Percentiles rank a stretch among this genome's conserved stretches.
Evolutionary conservation across 164 flowering plant species (phyloP).

Genomic region (Saururus chinensis): DNA sequence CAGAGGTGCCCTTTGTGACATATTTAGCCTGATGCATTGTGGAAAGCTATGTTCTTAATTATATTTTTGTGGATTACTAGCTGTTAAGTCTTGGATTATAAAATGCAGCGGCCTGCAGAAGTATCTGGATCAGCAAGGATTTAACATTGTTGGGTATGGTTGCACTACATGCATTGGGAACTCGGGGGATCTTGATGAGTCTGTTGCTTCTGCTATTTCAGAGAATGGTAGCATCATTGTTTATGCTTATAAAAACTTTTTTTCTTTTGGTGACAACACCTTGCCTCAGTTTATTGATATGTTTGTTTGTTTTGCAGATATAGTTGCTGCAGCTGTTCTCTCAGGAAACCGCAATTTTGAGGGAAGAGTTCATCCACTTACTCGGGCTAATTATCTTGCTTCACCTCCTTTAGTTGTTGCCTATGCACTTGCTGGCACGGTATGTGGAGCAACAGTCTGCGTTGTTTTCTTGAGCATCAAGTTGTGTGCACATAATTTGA

Average conservation of each 20-base stretch:
- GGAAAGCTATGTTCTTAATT: background rate
- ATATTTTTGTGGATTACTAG: background rate
- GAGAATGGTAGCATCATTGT: conserved; percentile 49
- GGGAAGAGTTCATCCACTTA: conserved; percentile 94
- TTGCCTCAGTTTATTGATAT: background rate
- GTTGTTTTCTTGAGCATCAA: background rate
- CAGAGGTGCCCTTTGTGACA: conserved; percentile 34
- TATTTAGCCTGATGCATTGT: background rate
- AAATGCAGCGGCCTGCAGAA: conserved; percentile 57
- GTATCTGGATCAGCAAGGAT: conserved; percentile 67
- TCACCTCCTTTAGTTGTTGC: conserved; percentile 99
- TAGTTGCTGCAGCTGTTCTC: conserved; percentile 87
- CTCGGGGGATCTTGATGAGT: conserved; percentile 74
- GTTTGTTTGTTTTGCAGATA: conserved; percentile 31
- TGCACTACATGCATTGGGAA: conserved; percentile 92
- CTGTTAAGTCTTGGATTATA: too few species aligned
- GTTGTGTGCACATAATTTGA: background rate
- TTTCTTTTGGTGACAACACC: background rate
- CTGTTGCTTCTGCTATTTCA: conserved; percentile 62
- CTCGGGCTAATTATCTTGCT: conserved; percentile 93
- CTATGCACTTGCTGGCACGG: conserved; percentile 97
- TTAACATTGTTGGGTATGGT: conserved; percentile 80
- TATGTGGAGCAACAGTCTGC: conserved; percentile 10
- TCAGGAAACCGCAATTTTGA: conserved; percentile 98
- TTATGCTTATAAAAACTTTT: background rate